These are phyloP conservation scores for Xenoacremonium recifei DNA, from an alignment of 2,329 filamentous ascomycete genomes.

Conservation along the genomic window DNA sequence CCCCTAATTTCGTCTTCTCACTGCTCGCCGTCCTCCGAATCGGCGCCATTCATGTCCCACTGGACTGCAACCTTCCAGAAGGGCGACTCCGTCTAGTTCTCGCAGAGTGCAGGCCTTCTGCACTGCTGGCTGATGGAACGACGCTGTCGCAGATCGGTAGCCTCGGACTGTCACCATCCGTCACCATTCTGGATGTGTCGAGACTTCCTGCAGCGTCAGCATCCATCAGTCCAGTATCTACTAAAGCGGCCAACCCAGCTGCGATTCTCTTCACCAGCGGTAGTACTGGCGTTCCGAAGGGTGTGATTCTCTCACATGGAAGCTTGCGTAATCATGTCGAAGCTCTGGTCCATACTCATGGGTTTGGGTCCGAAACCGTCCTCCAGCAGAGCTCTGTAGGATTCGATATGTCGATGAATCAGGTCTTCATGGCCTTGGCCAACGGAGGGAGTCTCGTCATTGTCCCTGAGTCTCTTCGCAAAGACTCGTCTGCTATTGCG, in stretches of 20 bases:
- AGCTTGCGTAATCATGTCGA: slow-evolving; percentile 29
- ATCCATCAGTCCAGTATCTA: neutral
- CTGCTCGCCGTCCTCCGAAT: slow-evolving; percentile 39
- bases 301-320: slow-evolving; percentile 32
- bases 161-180: neutral
- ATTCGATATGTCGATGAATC: slow-evolving; percentile 10
- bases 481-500: slow-evolving; percentile 4
- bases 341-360: slow-evolving; percentile 11
- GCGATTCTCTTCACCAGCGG: slow-evolving; percentile 31
- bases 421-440: slow-evolving; percentile 5
- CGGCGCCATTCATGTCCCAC: slow-evolving; percentile 37
- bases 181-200: neutral
- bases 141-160: neutral
- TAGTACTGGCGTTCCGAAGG: slow-evolving; percentile 39
- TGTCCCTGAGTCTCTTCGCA: slow-evolving; percentile 1
- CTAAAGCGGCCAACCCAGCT: neutral
- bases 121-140: neutral
- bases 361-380: slow-evolving; percentile 22
- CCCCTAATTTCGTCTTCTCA: neutral
- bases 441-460: slow-evolving; percentile 8
- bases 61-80: slow-evolving; percentile 33
- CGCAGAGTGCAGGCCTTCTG: slow-evolving; percentile 23
- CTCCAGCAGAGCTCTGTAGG: slow-evolving; percentile 22
- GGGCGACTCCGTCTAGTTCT: slow-evolving; percentile 29
- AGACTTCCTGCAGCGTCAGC: neutral